Base-by-base conservation (phyloP, 129 eudicot species). In the Silybum marianum region DNA sequence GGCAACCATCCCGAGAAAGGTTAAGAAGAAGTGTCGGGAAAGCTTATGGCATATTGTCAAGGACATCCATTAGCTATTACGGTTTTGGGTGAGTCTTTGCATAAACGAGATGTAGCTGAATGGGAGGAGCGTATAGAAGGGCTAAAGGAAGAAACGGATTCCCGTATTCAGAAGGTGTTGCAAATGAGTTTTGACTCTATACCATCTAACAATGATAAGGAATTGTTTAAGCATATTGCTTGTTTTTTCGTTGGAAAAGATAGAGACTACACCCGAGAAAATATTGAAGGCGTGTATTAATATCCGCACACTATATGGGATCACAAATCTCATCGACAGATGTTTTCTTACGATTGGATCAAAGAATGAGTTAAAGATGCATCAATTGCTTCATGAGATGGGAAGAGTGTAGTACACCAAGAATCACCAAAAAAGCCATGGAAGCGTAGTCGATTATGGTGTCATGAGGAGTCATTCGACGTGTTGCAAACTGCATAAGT, bases 111-210 rank as follows among this genome's bases (percentile, higher is more conserved):
- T 38, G 42, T 38, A 38, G 42, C 10, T 38, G 38, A 42, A 21
- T 85, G 88, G 85, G 30, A 40, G 21, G 79, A 46, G 46, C 30
- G 30, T 34, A 14, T 63, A 62, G 24, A 67, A 60, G 69, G 78
- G 54, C 16, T 44, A 44, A 44, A 44, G 54, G 18, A 11, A 11
- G 54, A 44, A 44, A 44, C 54, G 0, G 54, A 10, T 44, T 44
- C 16, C 4, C 18, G 16, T 44, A 44, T 44, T 44, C 54, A 44
- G 16, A 44, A 44, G 54, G 54, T 11, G 0, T 44, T 44, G 54
- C 54, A 44, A 44, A 10, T 2, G 4, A 44, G 54, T 4, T 44
- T 44, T 44, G 54, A 44, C 16, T 44, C 54, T 44, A 44, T 44
- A 4, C 18, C 54, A 44, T 44, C 54, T 44, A 10, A 11, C 54